Base-by-base conservation (phyloP, 768 basidiomycete species). In the Serendipita sp. region DNA sequence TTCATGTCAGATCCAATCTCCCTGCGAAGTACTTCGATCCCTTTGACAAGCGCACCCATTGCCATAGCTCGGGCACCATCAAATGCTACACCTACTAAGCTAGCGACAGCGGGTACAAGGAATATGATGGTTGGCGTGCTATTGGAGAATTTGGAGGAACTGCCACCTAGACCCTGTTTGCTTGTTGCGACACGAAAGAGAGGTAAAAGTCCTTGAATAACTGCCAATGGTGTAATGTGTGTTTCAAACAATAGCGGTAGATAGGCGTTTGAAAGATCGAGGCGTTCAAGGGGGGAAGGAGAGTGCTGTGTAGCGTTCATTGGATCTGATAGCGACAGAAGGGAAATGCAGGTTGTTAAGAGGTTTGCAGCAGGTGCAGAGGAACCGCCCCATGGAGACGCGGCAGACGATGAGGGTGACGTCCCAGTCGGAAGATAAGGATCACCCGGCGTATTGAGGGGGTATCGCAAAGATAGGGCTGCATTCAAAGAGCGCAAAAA, bases 401-500 rank as follows among this genome's bases (percentile, higher is more conserved):
- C 88, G 5, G 13, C 41, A 13, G 41, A 41, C 84, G 48, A 94
- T 78, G 73, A 87, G 83, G 2, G 87, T 83, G 1, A 70, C 84
- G 79, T 16, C 83, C 74, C 85, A 78, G 28, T 79, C 82, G 47
- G 68, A 65, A 53, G 68, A 71, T 85, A 89, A 1, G 92, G 91
- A 72, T 94, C 92, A 30, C 92, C 92, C 2, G 87, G 76, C 4
- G 83, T 74, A 38, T 81, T 84, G 68, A 90, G 80, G 2, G 92
- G 92, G 75, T 91, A 94, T 56, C 84, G 82, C 67, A 89, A 85
- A 16, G 87, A 86, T 7, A 94, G 78, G 0, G 89, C 84, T 0
- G 91, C 86, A 2, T 83, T 79, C 45, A 94, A 76, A 5, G 90
- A 92, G 64, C 91, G 85, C 46, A 93, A 77, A 77, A 93, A 93